Evolutionary conservation across 192 early-diverging fungal species (phyloP).

Genomic region (Entomortierella beljakovae): DNA sequence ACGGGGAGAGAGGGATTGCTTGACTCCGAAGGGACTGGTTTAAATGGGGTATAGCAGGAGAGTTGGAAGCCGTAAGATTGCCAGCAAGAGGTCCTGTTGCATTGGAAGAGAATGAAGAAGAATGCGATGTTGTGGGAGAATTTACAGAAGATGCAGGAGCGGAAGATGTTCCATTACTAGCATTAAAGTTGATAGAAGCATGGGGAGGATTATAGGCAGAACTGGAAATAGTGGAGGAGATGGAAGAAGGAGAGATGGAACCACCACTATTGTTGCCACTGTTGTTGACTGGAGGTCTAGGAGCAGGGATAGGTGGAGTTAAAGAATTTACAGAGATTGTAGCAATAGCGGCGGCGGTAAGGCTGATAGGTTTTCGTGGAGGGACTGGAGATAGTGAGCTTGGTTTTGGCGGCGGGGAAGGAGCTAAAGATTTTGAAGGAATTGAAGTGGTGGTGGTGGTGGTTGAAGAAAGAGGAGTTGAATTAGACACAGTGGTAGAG

Average conservation of each 20-base stretch:
- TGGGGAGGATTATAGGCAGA: neutral
- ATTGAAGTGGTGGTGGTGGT: neutral
- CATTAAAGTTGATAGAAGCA: neutral
- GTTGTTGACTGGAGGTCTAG: slow-evolving; percentile 13
- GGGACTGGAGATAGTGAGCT: slow-evolving; percentile 29
- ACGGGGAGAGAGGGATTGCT: slow-evolving; percentile 35
- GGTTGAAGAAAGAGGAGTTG: neutral
- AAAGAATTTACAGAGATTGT: slow-evolving; percentile 25
- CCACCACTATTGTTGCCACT: neutral
- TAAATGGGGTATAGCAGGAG: neutral
- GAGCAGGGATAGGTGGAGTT: slow-evolving; percentile 32
- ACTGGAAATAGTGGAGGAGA: neutral
- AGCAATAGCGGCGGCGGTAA: slow-evolving; percentile 38
- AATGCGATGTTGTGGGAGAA: slow-evolving; percentile 22
- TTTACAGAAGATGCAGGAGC: slow-evolving; percentile 19
- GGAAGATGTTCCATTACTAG: slow-evolving; percentile 3
- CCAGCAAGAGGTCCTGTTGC: too few relatives aligned
- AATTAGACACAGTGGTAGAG: neutral
- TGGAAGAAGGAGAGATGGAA: slow-evolving; percentile 5
- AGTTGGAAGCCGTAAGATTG: slow-evolving; percentile 1
- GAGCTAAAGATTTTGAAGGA: slow-evolving; percentile 2
- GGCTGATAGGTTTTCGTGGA: slow-evolving; percentile 28
- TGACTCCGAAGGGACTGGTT: slow-evolving; percentile 37
- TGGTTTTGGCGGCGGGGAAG: slow-evolving; percentile 49
- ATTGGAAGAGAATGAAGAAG: slow-evolving; percentile 8